These are phyloP conservation scores for Corylus avellana DNA, from an alignment of 306 rosid species.

Conservation along the genomic window DNA sequence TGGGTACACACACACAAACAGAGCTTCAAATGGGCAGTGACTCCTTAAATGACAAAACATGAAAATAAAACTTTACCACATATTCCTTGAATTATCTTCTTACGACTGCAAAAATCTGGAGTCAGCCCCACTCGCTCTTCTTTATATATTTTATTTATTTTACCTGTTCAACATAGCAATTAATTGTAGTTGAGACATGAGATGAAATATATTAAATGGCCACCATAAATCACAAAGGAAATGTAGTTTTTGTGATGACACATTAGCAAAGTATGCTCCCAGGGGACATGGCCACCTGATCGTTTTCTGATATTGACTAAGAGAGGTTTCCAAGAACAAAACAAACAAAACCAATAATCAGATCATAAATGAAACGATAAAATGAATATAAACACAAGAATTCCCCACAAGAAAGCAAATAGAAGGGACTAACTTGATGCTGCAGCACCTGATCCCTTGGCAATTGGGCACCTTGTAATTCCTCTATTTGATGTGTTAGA, in stretches of 20 bases:
- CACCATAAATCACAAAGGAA: constrained; percentile 7
- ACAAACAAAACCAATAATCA: constrained; percentile 12
- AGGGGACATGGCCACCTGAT: constrained; percentile 18
- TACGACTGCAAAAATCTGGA: constrained; percentile 22
- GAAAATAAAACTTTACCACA: constrained; percentile 25
- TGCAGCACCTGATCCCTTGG: constrained; percentile 36
- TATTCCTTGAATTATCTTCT: constrained; percentile 25
- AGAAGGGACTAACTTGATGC: constrained; percentile 26
- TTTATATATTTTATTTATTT: constrained; percentile 20
- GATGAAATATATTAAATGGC: background rate
- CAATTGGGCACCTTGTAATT: constrained; percentile 26
- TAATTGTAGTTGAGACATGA: constrained; percentile 10
- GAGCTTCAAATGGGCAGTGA: constrained; percentile 2
- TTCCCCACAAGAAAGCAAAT: background rate
- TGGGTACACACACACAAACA: constrained; percentile 3
- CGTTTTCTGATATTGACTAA: constrained; percentile 34
- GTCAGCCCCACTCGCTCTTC: constrained; percentile 31
- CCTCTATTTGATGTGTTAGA: constrained; percentile 18
- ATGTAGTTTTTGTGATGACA: background rate
- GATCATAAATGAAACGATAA: constrained; percentile 5
- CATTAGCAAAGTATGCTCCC: constrained; percentile 12
- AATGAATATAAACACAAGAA: background rate
- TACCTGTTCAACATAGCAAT: constrained; percentile 37
- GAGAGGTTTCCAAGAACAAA: constrained; percentile 1
- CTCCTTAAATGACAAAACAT: background rate